Evolutionary conservation across 2,329 filamentous ascomycete genomes (phyloP).

Genomic region (Hypoxylon sp.): DNA sequence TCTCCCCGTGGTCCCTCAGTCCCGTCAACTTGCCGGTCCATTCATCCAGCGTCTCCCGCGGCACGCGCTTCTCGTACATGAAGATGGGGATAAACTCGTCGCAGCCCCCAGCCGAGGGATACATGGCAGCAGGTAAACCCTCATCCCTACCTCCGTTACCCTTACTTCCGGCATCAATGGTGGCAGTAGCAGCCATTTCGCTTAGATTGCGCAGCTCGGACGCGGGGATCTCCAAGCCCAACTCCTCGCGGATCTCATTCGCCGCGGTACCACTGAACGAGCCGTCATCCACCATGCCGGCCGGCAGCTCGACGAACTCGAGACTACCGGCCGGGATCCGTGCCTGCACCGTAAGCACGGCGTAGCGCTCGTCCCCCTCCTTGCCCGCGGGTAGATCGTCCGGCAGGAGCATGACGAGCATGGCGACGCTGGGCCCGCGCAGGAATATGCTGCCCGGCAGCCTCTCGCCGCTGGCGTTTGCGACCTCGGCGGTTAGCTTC

Average conservation of each 20-base stretch:
- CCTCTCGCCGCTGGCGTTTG: conserved; percentile 61
- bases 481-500: conserved; percentile 64
- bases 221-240: conserved; percentile 65
- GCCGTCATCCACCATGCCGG: conserved; percentile 68
- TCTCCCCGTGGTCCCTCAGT: conserved; percentile 69
- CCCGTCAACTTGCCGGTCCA: conserved; percentile 71
- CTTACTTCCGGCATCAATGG: neutral
- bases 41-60: conserved; percentile 62
- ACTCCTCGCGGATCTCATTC: conserved; percentile 71
- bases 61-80: conserved; percentile 66
- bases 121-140: conserved; percentile 63
- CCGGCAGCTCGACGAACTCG: conserved; percentile 68
- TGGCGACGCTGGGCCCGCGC: conserved; percentile 70
- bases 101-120: conserved; percentile 69
- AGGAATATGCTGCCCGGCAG: conserved; percentile 69
- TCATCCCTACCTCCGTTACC: conserved; percentile 43
- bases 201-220: conserved; percentile 64
- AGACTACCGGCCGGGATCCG: conserved; percentile 68
- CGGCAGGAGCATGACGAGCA: conserved; percentile 69
- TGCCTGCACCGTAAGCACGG: conserved; percentile 70
- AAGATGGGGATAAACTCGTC: conserved; percentile 72
- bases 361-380: conserved; percentile 60
- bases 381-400: conserved; percentile 56
- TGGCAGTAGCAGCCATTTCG: conserved; percentile 54
- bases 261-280: conserved; percentile 70